Evolutionary conservation across 345 rosid genomes (phyloP).

Genomic region (Syzygium aromaticum): DNA sequence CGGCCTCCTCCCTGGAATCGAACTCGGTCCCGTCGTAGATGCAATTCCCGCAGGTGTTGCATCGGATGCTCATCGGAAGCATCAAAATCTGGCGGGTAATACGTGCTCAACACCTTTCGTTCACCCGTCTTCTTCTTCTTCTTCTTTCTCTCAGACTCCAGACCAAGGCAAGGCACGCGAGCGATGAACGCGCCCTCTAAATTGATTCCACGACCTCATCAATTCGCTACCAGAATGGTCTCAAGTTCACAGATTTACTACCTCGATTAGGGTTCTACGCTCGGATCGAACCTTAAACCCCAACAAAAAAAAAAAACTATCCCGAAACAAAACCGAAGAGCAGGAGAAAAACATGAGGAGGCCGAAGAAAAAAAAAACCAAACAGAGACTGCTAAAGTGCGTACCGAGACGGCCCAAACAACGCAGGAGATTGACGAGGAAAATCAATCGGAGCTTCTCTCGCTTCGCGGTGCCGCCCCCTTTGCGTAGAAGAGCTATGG

Average conservation of each 20-base stretch:
- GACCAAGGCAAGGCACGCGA: background rate
- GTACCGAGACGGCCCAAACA: background rate
- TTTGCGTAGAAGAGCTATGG: background rate
- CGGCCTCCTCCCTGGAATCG: conserved; percentile 84
- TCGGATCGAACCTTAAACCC: background rate
- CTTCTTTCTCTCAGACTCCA: background rate
- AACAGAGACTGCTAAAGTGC: background rate
- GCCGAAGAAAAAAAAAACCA: background rate
- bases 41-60: conserved; percentile 68
- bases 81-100: conserved; percentile 93
- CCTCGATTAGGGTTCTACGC: background rate
- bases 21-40: conserved; percentile 82
- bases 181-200: background rate
- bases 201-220: background rate
- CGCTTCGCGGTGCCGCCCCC: background rate
- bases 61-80: conserved; percentile 90
- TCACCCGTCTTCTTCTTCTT: conserved; percentile 46
- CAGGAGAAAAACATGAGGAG: background rate
- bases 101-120: conserved; percentile 73
- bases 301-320: background rate
- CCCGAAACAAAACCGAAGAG: background rate
- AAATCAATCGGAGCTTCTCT: background rate
- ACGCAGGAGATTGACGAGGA: background rate
- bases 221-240: background rate
- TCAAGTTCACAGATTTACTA: background rate